These are phyloP conservation scores for Candida boleticola DNA, from an alignment of 805 yeast species.

Conservation along the genomic window DNA sequence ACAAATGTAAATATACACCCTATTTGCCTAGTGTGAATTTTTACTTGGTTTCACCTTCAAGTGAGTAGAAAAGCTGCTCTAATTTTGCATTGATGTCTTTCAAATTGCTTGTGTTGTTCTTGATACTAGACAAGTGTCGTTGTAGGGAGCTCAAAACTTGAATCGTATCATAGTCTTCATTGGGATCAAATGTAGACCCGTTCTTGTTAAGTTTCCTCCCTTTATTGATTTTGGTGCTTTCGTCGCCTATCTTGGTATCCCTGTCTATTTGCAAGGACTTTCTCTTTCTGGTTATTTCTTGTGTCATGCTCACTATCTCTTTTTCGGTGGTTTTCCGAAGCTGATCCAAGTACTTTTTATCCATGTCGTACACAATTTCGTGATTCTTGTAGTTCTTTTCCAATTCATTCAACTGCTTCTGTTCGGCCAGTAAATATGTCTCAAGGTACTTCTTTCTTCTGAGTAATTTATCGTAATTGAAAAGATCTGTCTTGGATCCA, in stretches of 20 bases:
- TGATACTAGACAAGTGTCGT: conserved; percentile 14
- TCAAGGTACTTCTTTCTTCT: conserved; percentile 29
- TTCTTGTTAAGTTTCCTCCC: neutral
- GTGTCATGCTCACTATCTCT: conserved; percentile 13
- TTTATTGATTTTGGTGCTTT: neutral
- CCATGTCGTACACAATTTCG: conserved; percentile 26
- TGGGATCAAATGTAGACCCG: conserved; percentile 14
- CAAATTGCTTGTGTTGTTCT: conserved; percentile 12
- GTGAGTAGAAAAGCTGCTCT: conserved; percentile 13
- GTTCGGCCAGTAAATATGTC: conserved; percentile 39
- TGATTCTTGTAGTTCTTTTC: conserved; percentile 23
- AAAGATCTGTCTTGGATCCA: neutral
- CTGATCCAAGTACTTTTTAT: conserved; percentile 29
- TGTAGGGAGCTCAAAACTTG: conserved; percentile 14
- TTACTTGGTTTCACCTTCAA: conserved; percentile 9
- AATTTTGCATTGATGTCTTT: conserved; percentile 13
- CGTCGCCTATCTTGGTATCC: neutral
- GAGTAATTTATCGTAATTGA: conserved; percentile 24
- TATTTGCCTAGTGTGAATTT: neutral
- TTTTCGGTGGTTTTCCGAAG: conserved; percentile 21
- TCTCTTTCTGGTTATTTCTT: conserved; percentile 10
- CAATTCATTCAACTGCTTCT: conserved; percentile 33
- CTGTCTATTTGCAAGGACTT: conserved; percentile 4
- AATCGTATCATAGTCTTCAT: conserved; percentile 16
- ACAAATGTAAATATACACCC: neutral